These are phyloP conservation scores for Gracilaria vermiculophylla DNA, from an alignment of 23 red algal species.

Conservation along the genomic window DNA sequence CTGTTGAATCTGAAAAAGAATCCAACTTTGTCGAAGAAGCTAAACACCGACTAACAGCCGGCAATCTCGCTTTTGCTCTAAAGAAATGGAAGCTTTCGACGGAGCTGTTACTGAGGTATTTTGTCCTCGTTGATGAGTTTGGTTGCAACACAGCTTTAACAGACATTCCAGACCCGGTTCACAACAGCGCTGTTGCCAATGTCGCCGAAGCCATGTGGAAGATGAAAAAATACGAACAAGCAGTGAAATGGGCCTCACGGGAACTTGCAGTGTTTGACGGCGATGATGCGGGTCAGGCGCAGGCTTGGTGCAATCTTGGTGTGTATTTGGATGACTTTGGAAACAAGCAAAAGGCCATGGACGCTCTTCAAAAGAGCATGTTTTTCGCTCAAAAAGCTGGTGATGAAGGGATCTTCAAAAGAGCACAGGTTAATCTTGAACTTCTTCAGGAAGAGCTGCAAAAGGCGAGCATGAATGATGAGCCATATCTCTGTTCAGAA, in stretches of 20 bases:
- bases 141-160: constrained; percentile 38
- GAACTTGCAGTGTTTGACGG: constrained; percentile 43
- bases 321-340: constrained; percentile 59
- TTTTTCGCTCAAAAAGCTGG: constrained; percentile 27
- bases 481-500: neutral
- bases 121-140: constrained; percentile 58
- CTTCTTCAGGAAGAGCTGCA: constrained; percentile 7
- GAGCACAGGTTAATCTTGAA: constrained; percentile 46
- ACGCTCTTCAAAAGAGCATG: constrained; percentile 42
- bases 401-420: constrained; percentile 3
- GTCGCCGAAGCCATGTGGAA: constrained; percentile 42
- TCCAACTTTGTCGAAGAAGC: constrained; percentile 52
- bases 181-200: constrained; percentile 50
- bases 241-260: constrained; percentile 55
- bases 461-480: neutral
- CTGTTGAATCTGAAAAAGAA: constrained; percentile 21
- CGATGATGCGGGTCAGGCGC: constrained; percentile 53
- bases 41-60: constrained; percentile 9
- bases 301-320: constrained; percentile 72
- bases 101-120: constrained; percentile 26
- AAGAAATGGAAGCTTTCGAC: constrained; percentile 26
- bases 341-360: constrained; percentile 40
- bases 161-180: constrained; percentile 2
- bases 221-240: constrained; percentile 33
- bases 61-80: constrained; percentile 18